phyloP scores from a whole-genome alignment of 495 filamentous ascomycete genomes.

The Trypethelium eluteriae region DNA sequence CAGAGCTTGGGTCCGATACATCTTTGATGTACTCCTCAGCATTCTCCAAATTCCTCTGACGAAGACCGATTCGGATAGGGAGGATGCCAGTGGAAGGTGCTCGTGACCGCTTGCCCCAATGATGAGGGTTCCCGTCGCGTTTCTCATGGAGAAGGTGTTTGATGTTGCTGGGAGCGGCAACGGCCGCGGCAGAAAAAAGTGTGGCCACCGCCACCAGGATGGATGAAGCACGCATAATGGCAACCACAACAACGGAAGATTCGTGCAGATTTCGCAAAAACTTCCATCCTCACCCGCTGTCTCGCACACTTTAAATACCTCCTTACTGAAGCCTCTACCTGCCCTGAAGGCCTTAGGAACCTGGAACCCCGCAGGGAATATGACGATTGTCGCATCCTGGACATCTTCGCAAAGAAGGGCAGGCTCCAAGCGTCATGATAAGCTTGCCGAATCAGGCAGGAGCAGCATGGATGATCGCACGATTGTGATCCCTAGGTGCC shows the following conservation, averaged over 20 bases:
- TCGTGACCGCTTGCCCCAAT: conserved; percentile 24
- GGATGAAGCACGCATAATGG: conserved; percentile 6
- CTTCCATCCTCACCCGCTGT: neutral
- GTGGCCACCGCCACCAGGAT: conserved; percentile 7
- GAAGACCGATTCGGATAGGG: conserved; percentile 23
- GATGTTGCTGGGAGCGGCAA: conserved; percentile 17
- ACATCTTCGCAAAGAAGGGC: neutral
- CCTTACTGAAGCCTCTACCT: neutral
- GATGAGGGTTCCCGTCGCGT: conserved; percentile 19
- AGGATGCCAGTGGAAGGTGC: conserved; percentile 18
- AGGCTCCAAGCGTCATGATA: neutral
- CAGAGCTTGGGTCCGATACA: conserved; percentile 23
- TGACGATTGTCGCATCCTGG: neutral
- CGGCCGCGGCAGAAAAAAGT: conserved; percentile 9
- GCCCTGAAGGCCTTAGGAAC: neutral
- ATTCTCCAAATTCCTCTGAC: conserved; percentile 22
- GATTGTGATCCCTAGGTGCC: neutral
- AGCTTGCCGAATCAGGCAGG: conserved; percentile 7
- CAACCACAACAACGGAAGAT: neutral
- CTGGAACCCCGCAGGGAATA: neutral
- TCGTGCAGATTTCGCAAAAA: neutral
- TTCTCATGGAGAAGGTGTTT: conserved; percentile 31
- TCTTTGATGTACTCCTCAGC: conserved; percentile 16
- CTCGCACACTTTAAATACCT: neutral
- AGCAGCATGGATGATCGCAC: neutral